Evolutionary conservation across 805 yeast genomes (phyloP).

Genomic region (Wickerhamiella sergipiensis): DNA sequence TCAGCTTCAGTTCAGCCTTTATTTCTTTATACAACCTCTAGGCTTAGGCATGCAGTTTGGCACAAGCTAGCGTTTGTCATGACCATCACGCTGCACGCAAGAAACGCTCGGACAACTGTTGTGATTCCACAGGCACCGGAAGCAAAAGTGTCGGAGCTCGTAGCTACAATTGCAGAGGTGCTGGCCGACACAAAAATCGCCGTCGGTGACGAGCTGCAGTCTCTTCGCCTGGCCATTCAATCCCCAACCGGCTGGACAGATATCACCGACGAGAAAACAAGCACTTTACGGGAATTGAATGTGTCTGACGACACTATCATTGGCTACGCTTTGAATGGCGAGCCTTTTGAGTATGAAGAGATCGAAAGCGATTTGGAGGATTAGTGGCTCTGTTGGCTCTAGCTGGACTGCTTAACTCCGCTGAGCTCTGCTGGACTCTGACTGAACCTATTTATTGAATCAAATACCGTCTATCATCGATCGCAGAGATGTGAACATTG

Average conservation of each 20-base stretch:
- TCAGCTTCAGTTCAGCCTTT: no score
- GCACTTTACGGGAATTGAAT: constrained; percentile 5
- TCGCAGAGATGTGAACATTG: no score
- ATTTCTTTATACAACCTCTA: no score
- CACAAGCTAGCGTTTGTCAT: no score
- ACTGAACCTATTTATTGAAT: no score
- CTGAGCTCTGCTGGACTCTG: no score
- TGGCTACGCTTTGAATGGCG: constrained; percentile 10
- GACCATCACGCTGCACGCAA: constrained; percentile 12
- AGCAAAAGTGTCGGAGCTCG: constrained; percentile 7
- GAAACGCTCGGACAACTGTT: constrained; percentile 7
- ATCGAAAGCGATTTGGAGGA: neutral
- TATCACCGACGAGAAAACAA: constrained; percentile 7
- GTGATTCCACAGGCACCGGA: constrained; percentile 9
- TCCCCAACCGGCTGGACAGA: constrained; percentile 8
- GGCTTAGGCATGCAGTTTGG: no score
- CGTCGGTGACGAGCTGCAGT: constrained; percentile 11
- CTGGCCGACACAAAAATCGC: constrained; percentile 14
- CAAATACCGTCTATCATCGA: no score
- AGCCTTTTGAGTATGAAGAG: constrained; percentile 7
- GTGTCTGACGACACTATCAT: constrained; percentile 8
- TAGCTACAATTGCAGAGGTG: constrained; percentile 19
- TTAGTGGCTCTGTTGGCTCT: no score
- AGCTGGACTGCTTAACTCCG: no score
- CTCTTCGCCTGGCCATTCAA: constrained; percentile 12